Evolutionary conservation across 805 yeast genomes (phyloP), one percentile per base, ranked within the genome.

Genomic region (Komagataella populi): DNA sequence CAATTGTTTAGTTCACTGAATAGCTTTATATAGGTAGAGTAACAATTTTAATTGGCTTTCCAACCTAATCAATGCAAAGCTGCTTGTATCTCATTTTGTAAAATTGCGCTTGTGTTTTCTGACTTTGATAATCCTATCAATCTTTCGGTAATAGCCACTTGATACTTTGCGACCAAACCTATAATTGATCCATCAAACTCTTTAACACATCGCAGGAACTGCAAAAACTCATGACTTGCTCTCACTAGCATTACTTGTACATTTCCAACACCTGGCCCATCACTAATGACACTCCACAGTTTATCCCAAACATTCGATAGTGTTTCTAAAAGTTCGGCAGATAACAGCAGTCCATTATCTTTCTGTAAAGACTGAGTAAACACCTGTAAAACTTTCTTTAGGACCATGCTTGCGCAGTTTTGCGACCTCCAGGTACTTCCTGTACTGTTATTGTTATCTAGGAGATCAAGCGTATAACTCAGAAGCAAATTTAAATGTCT

Each of bases 211-310:
- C 39, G 10, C 4, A 30, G 39, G 14, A 30, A 30, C n/a, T 30
- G 10, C 39, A 30, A 30, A 14, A 39, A 59, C 62, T 48, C 48
- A 57, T 12, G 57, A 51, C 17, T 51, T 53, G 16, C 49, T 48
- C 2, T 55, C 56, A 18, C 58, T 66, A 16, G 60, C 58, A 14
- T 61, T 66, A 55, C 65, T 64, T n/a, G 57, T 65, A 8, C 63
- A 10, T 30, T 30, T 30, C 39, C 39, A 30, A 30, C n/a, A 14
- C 14, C 14, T 30, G 39, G 14, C 14, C 39, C 39, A 30, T 30
- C 39, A 8, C 14, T 30, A 14, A 30, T 10, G 39, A 30, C 39
- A 5, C 4, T 14, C 39, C 39, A 30, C 14, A 30, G 39, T 30
- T 14, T 30, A 30, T 30, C 39, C 39, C 39, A 30, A 30, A 30